Evolutionary conservation across 306 rosid genomes (phyloP).

Genomic region (Morella rubra): DNA sequence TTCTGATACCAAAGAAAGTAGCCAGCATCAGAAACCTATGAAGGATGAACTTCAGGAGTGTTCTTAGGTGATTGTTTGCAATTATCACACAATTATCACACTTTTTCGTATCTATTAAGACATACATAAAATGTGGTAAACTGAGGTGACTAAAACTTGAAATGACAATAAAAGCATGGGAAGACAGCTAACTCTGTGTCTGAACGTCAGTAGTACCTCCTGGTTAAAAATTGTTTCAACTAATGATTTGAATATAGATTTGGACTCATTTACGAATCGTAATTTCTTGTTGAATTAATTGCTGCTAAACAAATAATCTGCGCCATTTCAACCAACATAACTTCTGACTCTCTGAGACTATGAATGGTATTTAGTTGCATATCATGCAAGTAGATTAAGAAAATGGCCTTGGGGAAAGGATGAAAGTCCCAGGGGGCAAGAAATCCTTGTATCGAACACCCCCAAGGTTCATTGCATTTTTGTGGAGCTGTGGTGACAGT

Average conservation of each 20-base stretch:
- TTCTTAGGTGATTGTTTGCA: not conserved
- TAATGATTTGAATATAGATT: not conserved
- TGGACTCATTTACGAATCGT: not conserved
- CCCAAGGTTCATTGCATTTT: no score
- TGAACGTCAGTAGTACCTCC: not conserved
- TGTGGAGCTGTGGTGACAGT: no score
- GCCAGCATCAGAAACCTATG: not conserved
- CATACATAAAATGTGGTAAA: not conserved
- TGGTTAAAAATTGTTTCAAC: not conserved
- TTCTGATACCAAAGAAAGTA: not conserved
- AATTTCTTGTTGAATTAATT: not conserved
- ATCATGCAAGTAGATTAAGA: constrained; percentile 5
- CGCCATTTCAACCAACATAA: not conserved
- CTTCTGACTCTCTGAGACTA: not conserved
- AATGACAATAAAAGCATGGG: not conserved
- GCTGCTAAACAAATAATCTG: not conserved
- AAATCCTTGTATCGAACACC: no score
- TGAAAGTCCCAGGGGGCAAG: no score
- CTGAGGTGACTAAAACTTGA: not conserved
- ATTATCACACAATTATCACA: no score
- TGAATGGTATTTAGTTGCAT: not conserved
- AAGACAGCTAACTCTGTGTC: not conserved
- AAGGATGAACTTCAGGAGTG: not conserved
- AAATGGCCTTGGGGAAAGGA: no score
- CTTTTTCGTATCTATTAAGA: not conserved